Evolutionary conservation across 2,329 filamentous ascomycete genomes (phyloP).

Genomic region (Orbilia brochopaga): DNA sequence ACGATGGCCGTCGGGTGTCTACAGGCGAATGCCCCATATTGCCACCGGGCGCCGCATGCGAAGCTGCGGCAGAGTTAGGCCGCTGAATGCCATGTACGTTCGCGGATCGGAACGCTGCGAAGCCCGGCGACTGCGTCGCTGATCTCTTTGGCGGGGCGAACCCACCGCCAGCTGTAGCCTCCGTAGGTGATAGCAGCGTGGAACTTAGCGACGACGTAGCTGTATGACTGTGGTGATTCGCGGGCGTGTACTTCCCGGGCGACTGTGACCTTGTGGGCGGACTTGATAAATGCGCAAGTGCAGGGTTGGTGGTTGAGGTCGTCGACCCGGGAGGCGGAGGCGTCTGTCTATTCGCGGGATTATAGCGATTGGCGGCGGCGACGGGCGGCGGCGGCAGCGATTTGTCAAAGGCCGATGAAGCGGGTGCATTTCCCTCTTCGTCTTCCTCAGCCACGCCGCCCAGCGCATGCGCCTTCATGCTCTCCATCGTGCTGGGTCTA

Average conservation of each 20-base stretch:
- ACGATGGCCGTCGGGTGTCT: slow-evolving; percentile 52
- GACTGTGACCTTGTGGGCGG: slow-evolving; percentile 62
- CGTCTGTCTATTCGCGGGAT: slow-evolving; percentile 55
- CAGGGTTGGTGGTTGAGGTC: slow-evolving; percentile 61
- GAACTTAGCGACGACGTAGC: slow-evolving; percentile 52
- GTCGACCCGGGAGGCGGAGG: slow-evolving; percentile 56
- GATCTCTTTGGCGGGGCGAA: slow-evolving; percentile 67
- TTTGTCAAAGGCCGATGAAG: slow-evolving; percentile 22
- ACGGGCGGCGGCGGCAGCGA: slow-evolving; percentile 29
- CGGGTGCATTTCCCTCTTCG: slow-evolving; percentile 27
- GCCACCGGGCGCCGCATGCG: slow-evolving; percentile 56
- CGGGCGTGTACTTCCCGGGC: slow-evolving; percentile 66
- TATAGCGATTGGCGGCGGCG: slow-evolving; percentile 21
- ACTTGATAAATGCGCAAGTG: slow-evolving; percentile 58
- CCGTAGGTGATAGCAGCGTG: slow-evolving; percentile 45
- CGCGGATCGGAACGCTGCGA: slow-evolving; percentile 52
- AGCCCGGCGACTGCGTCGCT: slow-evolving; percentile 68
- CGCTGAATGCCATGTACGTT: slow-evolving; percentile 59
- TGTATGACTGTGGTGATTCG: slow-evolving; percentile 56
- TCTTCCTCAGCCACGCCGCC: slow-evolving; percentile 45
- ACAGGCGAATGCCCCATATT: slow-evolving; percentile 58
- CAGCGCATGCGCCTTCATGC: slow-evolving; percentile 39
- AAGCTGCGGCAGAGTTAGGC: slow-evolving; percentile 64
- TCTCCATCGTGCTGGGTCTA: slow-evolving; percentile 41
- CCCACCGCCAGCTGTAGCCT: slow-evolving; percentile 55